Base-by-base conservation (phyloP, 2,329 filamentous ascomycete genomes). In the Scolecobasidium constrictum region DNA sequence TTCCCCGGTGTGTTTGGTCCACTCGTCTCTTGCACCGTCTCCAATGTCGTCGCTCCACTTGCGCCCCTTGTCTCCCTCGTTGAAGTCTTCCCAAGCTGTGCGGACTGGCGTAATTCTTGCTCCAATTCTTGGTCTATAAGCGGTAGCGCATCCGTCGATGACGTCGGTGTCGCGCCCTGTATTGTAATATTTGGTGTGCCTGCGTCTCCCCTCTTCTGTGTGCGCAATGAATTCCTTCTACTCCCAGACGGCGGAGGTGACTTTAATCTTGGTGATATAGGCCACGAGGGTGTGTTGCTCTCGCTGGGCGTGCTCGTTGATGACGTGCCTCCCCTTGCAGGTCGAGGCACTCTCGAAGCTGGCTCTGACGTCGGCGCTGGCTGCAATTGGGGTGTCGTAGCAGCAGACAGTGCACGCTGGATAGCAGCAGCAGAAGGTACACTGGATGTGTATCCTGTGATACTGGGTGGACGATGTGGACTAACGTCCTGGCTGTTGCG, bases 1-100 rank as follows among this genome's bases (percentile, higher is more conserved):
- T 43, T 44, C 50, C 65, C 68, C 12, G 85, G 83, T 1, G 83
- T 84, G 39, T 77, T 79, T 37, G 65, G 66, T 42, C 86, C 75
- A 63, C 86, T 92, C 42, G 83, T 80, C 68, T 95, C 90, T 58
- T 94, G 83, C 13, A 96, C 90, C 0, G 92, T 95, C 63, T 94
- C 90, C 45, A 95, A 66, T 38, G 76, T 77, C 38, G 80, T 73
- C 40, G 71, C 73, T 45, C 70, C 73, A 56, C 71, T 77, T 41
- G 72, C 68, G 46, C 72, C 75, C 50, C 79, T 77, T 56, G 18
- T 42, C 21, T 72, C 75, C 50, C 79, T 77, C 56, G 18, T 42
- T 18, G 20, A 21, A 72, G 67, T 64, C 16, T 45, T 45, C 35
- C 37, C 35, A 26, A 35, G n/a, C 21, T 26, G 19, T 15, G 38